Evolutionary conservation across 164 flowering plant species (phyloP).

Genomic region (Cinnamomum chago): DNA sequence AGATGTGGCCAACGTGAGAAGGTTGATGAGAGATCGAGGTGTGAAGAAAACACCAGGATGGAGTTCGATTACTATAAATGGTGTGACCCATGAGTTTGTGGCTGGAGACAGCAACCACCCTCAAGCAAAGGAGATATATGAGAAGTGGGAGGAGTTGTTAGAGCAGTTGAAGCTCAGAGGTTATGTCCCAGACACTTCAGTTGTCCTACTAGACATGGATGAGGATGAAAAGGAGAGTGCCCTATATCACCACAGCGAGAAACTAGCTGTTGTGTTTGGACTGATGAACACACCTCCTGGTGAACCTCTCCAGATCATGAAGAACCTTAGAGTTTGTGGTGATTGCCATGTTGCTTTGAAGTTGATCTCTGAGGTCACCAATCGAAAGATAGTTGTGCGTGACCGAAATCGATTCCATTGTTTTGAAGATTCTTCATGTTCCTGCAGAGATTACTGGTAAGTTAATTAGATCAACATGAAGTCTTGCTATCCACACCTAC

Average conservation of each 20-base stretch:
- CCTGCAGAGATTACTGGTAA: conserved; percentile 62
- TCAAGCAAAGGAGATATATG: conserved; percentile 34
- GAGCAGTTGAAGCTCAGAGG: conserved; percentile 42
- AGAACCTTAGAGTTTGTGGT: conserved; percentile 63
- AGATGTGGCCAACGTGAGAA: conserved; percentile 50
- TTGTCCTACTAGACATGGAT: conserved; percentile 51
- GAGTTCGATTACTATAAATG: conserved; percentile 50
- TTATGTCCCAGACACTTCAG: conserved; percentile 51
- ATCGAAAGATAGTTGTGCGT: conserved; percentile 49
- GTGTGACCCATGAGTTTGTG: conserved; percentile 49
- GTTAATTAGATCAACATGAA: neutral
- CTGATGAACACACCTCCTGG: conserved; percentile 41
- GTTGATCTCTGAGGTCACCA: conserved; percentile 35
- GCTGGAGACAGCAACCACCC: conserved; percentile 60
- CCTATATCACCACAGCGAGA: conserved; percentile 64
- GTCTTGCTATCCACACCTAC: no score
- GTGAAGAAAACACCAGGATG: conserved; percentile 61
- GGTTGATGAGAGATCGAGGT: conserved; percentile 45
- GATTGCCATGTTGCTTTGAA: conserved; percentile 64
- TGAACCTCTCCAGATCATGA: conserved; percentile 53
- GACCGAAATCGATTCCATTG: conserved; percentile 63
- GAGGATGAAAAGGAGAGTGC: conserved; percentile 45
- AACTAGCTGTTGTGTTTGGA: conserved; percentile 52
- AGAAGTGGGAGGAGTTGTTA: conserved; percentile 43
- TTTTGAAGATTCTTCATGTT: conserved; percentile 49